phyloP scores from a whole-genome alignment of 805 yeast species.

The Hyphopichia homilentoma region DNA sequence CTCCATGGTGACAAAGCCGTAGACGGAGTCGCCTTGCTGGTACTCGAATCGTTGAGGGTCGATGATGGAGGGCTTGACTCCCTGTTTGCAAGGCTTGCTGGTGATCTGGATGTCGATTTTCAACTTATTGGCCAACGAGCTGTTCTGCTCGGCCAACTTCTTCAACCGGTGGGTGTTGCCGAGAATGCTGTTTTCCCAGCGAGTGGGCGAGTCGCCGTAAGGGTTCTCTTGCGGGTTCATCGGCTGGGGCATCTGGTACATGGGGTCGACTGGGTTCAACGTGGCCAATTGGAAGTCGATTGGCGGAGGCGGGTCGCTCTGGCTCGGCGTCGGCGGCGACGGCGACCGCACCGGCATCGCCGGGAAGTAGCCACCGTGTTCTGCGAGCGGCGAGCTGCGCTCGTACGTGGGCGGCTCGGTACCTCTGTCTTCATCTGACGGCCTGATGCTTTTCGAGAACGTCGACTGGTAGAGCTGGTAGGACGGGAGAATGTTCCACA shows the following conservation, averaged over 20 bases:
- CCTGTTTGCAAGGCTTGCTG: slow-evolving; percentile 11
- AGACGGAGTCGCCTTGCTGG: slow-evolving; percentile 23
- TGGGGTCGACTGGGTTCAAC: neutral
- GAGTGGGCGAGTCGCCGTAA: slow-evolving; percentile 7
- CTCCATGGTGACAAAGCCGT: slow-evolving; percentile 19
- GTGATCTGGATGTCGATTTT: slow-evolving; percentile 17
- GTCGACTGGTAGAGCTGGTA: slow-evolving; percentile 28
- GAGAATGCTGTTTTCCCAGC: slow-evolving; percentile 27
- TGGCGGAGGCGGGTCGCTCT: slow-evolving; percentile 3
- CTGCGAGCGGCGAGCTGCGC: slow-evolving; percentile 5
- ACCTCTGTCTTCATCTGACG: slow-evolving; percentile 14
- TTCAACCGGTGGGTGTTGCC: slow-evolving; percentile 24
- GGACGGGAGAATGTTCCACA: slow-evolving; percentile 28
- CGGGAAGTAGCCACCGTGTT: neutral
- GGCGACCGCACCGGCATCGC: too few species aligned
- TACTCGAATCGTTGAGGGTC: slow-evolving; percentile 17
- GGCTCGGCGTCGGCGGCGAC: slow-evolving; percentile 21
- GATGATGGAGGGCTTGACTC: slow-evolving; percentile 12
- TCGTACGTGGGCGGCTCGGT: slow-evolving; percentile 22
- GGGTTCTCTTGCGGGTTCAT: neutral
- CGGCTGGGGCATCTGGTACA: neutral
- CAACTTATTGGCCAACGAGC: slow-evolving; percentile 13
- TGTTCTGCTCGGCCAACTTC: slow-evolving; percentile 13
- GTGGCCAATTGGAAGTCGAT: neutral
- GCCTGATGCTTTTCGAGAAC: slow-evolving; percentile 20